Evolutionary conservation across 2,329 filamentous ascomycete genomes (phyloP).

Genomic region (Daldinia sp.): DNA sequence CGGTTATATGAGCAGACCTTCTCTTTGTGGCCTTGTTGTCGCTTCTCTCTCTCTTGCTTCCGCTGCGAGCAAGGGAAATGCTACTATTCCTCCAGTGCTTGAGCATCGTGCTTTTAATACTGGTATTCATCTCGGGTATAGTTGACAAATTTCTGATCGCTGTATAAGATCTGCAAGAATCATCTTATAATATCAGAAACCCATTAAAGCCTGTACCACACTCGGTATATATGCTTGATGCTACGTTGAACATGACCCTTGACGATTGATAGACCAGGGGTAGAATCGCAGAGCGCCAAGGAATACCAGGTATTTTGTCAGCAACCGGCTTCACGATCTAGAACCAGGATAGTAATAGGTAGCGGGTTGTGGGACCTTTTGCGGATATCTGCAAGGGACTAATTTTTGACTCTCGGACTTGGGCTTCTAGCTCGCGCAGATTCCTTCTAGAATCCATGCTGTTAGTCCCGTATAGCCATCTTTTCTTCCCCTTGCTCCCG

Average conservation of each 20-base stretch:
- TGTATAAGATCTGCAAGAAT: neutral
- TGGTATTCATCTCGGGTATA: conserved; percentile 17
- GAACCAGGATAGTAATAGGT: conserved; percentile 20
- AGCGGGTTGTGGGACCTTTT: conserved; percentile 24
- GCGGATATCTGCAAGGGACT: conserved; percentile 32
- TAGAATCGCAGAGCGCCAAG: conserved; percentile 5
- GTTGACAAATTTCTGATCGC: neutral
- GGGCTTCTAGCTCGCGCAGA: conserved; percentile 8
- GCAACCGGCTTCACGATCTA: conserved; percentile 6
- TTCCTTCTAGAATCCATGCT: neutral
- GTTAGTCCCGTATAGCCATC: neutral
- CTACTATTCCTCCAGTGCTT: conserved; percentile 29
- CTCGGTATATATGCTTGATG: conserved; percentile 15
- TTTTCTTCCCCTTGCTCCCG: neutral
- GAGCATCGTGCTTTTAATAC: conserved; percentile 24
- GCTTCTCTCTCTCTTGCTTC: conserved; percentile 18
- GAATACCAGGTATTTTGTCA: conserved; percentile 1
- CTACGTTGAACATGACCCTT: neutral
- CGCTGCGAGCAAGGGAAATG: conserved; percentile 18
- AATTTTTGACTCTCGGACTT: conserved; percentile 17
- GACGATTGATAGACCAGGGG: neutral
- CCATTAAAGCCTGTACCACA: neutral
- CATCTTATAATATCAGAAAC: neutral
- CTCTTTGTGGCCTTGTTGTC: conserved; percentile 15
- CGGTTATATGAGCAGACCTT: conserved; percentile 7